phyloP scores from a whole-genome alignment of 257 asterid genomes.

The Datura wrightii region DNA sequence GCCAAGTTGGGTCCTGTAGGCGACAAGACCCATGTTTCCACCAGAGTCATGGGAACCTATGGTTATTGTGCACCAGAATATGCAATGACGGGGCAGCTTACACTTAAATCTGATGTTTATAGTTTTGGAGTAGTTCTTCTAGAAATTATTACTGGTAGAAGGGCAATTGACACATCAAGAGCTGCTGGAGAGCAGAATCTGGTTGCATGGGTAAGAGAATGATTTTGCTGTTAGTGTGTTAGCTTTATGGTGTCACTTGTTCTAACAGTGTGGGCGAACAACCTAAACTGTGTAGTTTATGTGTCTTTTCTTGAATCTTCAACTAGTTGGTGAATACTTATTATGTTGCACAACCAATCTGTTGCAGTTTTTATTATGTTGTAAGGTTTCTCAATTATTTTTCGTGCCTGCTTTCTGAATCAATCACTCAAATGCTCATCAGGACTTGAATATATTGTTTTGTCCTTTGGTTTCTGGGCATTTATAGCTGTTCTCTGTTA shows the following conservation, averaged over 20 bases:
- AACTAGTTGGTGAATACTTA: conserved; percentile 8
- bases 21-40: conserved; percentile 68
- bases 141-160: conserved; percentile 77
- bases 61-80: conserved; percentile 90
- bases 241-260: not conserved
- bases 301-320: not conserved
- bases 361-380: not conserved
- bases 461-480: not conserved
- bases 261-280: conserved; percentile 6
- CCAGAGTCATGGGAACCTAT: conserved; percentile 81
- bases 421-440: not conserved
- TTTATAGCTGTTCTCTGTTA: not conserved
- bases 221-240: not conserved
- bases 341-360: conserved; percentile 7
- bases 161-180: conserved; percentile 67
- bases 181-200: conserved; percentile 73
- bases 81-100: conserved; percentile 75
- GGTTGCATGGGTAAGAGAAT: conserved; percentile 72
- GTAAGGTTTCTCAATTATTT: not conserved
- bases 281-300: not conserved
- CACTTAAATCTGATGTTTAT: conserved; percentile 72
- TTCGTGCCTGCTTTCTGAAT: not conserved
- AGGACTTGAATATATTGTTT: not conserved
- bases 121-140: conserved; percentile 83
- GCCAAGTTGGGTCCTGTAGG: conserved; percentile 80